Evolutionary conservation across 306 rosid species (phyloP).

Genomic region (Dicorynia guianensis): DNA sequence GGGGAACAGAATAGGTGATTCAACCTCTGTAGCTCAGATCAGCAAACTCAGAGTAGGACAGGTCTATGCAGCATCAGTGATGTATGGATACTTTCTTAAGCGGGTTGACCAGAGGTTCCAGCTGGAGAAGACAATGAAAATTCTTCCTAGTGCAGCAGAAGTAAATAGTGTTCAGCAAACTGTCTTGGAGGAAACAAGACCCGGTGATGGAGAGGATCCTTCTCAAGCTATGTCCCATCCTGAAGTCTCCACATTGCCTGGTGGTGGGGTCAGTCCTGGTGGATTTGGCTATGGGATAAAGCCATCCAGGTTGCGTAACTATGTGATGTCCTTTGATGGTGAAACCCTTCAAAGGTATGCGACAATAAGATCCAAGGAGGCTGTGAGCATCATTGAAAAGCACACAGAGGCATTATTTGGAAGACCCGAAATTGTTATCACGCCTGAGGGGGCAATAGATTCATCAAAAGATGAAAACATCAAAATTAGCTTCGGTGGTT

Average conservation of each 20-base stretch:
- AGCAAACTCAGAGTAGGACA: constrained; percentile 89
- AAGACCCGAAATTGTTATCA: constrained; percentile 72
- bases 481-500: constrained; percentile 84
- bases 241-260: constrained; percentile 65
- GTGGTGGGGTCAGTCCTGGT: constrained; percentile 53
- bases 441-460: constrained; percentile 69
- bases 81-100: constrained; percentile 94
- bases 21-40: constrained; percentile 74
- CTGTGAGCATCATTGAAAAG: constrained; percentile 85
- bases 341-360: constrained; percentile 93
- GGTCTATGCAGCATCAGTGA: constrained; percentile 92
- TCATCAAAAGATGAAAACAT: constrained; percentile 70
- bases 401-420: constrained; percentile 95
- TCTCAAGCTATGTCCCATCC: constrained; percentile 60
- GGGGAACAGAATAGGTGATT: constrained; percentile 69
- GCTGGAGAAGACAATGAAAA: constrained; percentile 92
- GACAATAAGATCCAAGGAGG: constrained; percentile 85
- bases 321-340: constrained; percentile 89
- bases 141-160: constrained; percentile 60
- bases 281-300: constrained; percentile 52
- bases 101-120: constrained; percentile 94
- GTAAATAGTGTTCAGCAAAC: constrained; percentile 49
- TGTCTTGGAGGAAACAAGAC: constrained; percentile 45
- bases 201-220: constrained; percentile 39
- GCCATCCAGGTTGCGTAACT: constrained; percentile 67